Evolutionary conservation across 331 rosid genomes (phyloP).

Genomic region (Ulmus americana): DNA sequence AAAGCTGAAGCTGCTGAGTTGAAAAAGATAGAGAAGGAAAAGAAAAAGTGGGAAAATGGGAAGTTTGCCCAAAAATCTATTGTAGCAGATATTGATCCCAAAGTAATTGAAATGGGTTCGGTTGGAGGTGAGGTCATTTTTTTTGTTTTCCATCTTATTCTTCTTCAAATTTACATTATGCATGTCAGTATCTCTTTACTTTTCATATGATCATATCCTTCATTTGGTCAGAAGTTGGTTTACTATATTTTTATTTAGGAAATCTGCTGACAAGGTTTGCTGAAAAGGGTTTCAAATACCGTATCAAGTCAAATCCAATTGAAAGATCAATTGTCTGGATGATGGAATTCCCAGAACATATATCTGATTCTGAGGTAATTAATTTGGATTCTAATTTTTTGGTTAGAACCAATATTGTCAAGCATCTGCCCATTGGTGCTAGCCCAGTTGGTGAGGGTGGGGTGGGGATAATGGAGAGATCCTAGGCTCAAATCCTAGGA

Average conservation of each 20-base stretch:
- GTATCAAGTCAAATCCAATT: constrained; percentile 71
- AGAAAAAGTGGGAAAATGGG: constrained; percentile 80
- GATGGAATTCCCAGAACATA: constrained; percentile 74
- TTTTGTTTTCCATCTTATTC: constrained; percentile 8
- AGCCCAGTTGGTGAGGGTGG: no score
- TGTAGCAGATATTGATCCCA: constrained; percentile 74
- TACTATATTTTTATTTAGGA: constrained; percentile 38
- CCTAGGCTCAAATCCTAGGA: no score
- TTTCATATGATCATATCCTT: not conserved
- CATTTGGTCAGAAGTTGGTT: not conserved
- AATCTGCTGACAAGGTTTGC: constrained; percentile 76
- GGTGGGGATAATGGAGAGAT: no score
- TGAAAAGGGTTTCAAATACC: constrained; percentile 72
- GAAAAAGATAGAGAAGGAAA: constrained; percentile 76
- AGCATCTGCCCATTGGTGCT: not conserved
- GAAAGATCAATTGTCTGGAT: constrained; percentile 81
- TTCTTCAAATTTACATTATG: constrained; percentile 1
- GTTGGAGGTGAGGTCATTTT: constrained; percentile 60
- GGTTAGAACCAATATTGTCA: not conserved
- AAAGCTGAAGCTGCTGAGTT: constrained; percentile 80
- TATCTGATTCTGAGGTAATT: constrained; percentile 68
- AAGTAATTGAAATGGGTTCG: constrained; percentile 79
- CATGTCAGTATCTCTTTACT: not conserved
- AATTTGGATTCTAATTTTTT: not conserved
- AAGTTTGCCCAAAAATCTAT: constrained; percentile 72